Base-by-base conservation (phyloP, 2,329 filamentous ascomycete species). In the Penicillium frequentans region DNA sequence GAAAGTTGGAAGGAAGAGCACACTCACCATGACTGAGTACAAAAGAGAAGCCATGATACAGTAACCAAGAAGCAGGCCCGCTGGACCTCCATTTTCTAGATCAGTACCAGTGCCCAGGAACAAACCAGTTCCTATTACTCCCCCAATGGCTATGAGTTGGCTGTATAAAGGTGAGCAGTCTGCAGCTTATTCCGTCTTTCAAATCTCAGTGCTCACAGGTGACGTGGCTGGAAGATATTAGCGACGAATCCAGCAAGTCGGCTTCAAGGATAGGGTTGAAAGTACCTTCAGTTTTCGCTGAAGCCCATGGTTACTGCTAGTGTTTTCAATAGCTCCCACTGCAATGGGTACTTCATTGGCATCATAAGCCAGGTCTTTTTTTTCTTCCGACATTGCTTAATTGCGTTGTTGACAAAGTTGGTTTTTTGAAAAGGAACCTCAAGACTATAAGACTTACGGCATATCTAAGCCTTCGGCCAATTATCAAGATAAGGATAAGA, bases 271-370 rank as follows among this genome's bases (percentile, higher is more conserved):
- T 51, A 16, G 13, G 10, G 16, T 6, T 37, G 16, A 37, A 16
- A 2, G 19, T 58, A 61, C 58, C 56, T 63, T 63, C 3, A 63
- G 46, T 23, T 55, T 43, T 16, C 60, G 53, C 43, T 61, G 55
- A 11, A 63, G 54, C 33, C 39, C 51, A 61, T 60, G 49, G 39
- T 57, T 51, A 44, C 27, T 33, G 19, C 35, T 35, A 9, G 33
- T 43, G 4, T 57, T 44, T 21, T 58, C 39, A 3, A 56, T 39
- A 8, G 19, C 52, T 19, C 58, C 58, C 9, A 27, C 52, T 10
- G 26, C 52, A 39, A 63, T 56, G 16, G 58, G 47, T 3, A 51
- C 52, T 47, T 62, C 58, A 45, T 54, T 50, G 42, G 54, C 46
- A 56, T 39, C 44, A 24, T 46, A 42, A 24, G 16, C 45, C 13